Evolutionary conservation across 2,329 filamentous ascomycete species (phyloP).

Genomic region (Colletotrichum magnum): DNA sequence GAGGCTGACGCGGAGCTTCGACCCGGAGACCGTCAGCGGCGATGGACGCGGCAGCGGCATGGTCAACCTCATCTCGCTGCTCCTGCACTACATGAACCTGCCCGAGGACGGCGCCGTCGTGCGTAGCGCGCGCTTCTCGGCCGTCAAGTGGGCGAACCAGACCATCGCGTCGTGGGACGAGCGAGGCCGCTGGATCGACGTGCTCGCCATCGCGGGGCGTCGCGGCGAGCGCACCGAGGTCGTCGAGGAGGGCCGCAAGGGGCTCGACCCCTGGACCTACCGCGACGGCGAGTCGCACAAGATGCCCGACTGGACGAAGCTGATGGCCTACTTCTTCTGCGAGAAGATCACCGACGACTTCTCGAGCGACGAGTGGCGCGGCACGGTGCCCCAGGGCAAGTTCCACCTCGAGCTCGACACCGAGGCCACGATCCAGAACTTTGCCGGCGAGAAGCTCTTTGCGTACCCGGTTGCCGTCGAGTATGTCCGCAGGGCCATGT

Average conservation of each 20-base stretch:
- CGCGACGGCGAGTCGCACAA: conserved; percentile 46
- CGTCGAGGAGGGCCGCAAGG: conserved; percentile 89
- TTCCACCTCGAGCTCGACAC: conserved; percentile 40
- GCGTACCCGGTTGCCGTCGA: conserved; percentile 79
- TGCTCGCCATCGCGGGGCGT: conserved; percentile 81
- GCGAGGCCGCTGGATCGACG: conserved; percentile 87
- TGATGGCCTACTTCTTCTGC: conserved; percentile 65
- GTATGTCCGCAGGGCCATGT: conserved; percentile 73
- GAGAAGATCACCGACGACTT: conserved; percentile 29
- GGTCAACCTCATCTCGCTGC: conserved; percentile 62
- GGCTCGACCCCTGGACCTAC: conserved; percentile 78
- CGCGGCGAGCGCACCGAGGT: conserved; percentile 83
- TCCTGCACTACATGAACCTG: conserved; percentile 77
- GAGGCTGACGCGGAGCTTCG: conserved; percentile 71
- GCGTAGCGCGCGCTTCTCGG: conserved; percentile 85
- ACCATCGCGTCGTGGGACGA: conserved; percentile 86
- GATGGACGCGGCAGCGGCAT: conserved; percentile 38
- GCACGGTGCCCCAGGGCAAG: conserved; percentile 20
- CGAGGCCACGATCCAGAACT: conserved; percentile 60
- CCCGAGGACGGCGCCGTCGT: conserved; percentile 64
- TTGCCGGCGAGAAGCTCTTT: conserved; percentile 59
- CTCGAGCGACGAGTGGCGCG: conserved; percentile 11
- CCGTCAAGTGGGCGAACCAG: conserved; percentile 90
- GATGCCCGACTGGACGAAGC: conserved; percentile 67
- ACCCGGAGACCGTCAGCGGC: conserved; percentile 49